These are phyloP conservation scores for Picea engelmannii DNA, from an alignment of 83 land plant species.

Conservation along the genomic window DNA sequence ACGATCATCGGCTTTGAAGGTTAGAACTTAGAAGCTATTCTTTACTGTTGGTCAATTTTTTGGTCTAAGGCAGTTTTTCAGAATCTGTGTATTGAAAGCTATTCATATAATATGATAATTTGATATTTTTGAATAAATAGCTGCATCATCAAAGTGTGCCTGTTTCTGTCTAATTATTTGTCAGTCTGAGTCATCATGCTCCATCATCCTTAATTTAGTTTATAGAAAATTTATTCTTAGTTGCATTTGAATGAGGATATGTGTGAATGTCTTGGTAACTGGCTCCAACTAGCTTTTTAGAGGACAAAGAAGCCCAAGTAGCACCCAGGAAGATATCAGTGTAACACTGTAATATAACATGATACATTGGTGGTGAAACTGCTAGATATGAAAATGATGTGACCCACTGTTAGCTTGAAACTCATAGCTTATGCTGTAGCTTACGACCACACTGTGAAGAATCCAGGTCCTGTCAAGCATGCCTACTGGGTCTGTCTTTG, in stretches of 20 bases:
- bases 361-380: background rate
- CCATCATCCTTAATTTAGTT: background rate
- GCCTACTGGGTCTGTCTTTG: too few relatives aligned
- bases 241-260: background rate
- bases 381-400: background rate
- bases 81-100: background rate
- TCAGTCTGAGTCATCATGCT: background rate
- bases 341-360: background rate
- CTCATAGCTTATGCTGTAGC: background rate
- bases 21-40: conserved; percentile 16
- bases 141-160: background rate
- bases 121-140: background rate
- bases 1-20: conserved; percentile 41
- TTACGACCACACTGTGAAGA: background rate
- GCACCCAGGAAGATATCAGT: conserved; percentile 4
- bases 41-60: background rate
- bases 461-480: too few relatives aligned
- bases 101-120: background rate
- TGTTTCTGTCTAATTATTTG: background rate
- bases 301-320: background rate
- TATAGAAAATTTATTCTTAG: background rate
- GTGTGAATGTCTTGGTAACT: background rate
- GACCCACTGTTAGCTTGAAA: background rate
- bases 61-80: background rate
- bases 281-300: background rate